phyloP scores from a whole-genome alignment of 2,329 filamentous ascomycete species.

The Ophidiomyces ophidiicola region DNA sequence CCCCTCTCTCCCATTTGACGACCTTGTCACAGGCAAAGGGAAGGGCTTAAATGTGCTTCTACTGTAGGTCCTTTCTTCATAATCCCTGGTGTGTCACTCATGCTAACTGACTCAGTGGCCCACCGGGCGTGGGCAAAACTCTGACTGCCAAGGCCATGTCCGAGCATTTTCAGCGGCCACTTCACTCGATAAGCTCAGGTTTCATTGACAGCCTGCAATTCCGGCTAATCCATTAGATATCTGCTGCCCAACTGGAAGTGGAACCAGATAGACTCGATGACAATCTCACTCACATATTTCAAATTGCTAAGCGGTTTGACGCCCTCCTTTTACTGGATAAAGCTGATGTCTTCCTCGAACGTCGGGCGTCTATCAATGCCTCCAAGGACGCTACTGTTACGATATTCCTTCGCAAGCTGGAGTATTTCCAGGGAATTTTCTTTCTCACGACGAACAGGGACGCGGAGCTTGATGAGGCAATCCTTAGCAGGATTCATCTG shows the following conservation, averaged over 20 bases:
- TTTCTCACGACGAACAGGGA: conserved; percentile 31
- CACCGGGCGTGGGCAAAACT: conserved; percentile 24
- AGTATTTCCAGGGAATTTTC: conserved; percentile 31
- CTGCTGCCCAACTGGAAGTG: conserved; percentile 16
- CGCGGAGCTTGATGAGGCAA: conserved; percentile 27
- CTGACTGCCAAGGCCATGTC: conserved; percentile 28
- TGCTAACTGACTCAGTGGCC: conserved; percentile 13
- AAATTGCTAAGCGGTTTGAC: conserved; percentile 26
- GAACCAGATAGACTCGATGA: conserved; percentile 19
- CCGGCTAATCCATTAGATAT: conserved; percentile 14
- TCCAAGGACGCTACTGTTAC: conserved; percentile 21
- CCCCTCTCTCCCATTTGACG: conserved; percentile 20
- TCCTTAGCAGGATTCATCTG: conserved; percentile 26
- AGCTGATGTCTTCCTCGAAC: conserved; percentile 28
- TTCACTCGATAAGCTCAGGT: conserved; percentile 21
- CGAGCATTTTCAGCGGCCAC: conserved; percentile 21
- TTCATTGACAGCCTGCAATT: conserved; percentile 3
- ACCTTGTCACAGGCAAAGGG: conserved; percentile 27
- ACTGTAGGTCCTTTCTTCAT: conserved; percentile 6
- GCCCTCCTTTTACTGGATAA: conserved; percentile 36
- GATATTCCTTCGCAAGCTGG: conserved; percentile 30
- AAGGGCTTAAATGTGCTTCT: conserved; percentile 41
- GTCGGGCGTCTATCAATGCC: conserved; percentile 18
- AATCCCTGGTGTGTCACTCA: background rate
- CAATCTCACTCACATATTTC: conserved; percentile 19